Conservation (phyloP, 345 rosid genomes). For the Ailanthus altissimus region DNA sequence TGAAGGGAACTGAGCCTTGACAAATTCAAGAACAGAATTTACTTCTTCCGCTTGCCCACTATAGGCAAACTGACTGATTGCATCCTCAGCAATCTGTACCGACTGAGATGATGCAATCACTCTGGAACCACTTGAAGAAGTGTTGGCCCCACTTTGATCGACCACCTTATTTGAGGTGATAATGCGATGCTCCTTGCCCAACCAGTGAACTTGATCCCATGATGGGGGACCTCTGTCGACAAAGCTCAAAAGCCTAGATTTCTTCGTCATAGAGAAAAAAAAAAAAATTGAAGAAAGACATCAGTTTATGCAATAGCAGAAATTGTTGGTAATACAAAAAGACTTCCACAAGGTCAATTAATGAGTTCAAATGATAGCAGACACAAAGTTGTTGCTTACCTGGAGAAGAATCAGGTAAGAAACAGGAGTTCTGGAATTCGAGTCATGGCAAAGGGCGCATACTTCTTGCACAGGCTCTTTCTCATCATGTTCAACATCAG, state of each 20-base stretch:
- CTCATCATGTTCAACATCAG: conserved; percentile 40
- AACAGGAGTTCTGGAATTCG: conserved; percentile 66
- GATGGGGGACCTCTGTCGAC: conserved; percentile 68
- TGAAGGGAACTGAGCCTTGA: conserved; percentile 52
- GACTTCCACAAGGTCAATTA: not conserved
- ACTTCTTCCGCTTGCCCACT: conserved; percentile 47
- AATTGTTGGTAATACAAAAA: not conserved
- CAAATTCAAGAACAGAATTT: conserved; percentile 52
- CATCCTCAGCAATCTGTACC: conserved; percentile 47
- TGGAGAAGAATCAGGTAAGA: conserved; percentile 91
- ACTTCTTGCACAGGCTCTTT: conserved; percentile 55
- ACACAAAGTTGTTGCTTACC: conserved; percentile 44
- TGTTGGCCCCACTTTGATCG: conserved; percentile 35
- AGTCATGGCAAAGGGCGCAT: conserved; percentile 90
- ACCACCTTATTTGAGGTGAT: conserved; percentile 32
- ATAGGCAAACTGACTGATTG: conserved; percentile 41
- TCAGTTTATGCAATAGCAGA: conserved; percentile 14
- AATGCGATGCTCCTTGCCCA: conserved; percentile 38
- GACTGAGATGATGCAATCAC: conserved; percentile 42
- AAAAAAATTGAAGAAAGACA: conserved; percentile 10
- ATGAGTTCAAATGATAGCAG: conserved; percentile 17
- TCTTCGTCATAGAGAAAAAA: conserved; percentile 48
- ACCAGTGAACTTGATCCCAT: conserved; percentile 56
- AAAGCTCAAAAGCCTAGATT: conserved; percentile 84
- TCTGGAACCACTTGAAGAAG: conserved; percentile 38